Base-by-base conservation (phyloP, 225 moss, liverwort and hornwort genomes). In the Anthoceros angustus region DNA sequence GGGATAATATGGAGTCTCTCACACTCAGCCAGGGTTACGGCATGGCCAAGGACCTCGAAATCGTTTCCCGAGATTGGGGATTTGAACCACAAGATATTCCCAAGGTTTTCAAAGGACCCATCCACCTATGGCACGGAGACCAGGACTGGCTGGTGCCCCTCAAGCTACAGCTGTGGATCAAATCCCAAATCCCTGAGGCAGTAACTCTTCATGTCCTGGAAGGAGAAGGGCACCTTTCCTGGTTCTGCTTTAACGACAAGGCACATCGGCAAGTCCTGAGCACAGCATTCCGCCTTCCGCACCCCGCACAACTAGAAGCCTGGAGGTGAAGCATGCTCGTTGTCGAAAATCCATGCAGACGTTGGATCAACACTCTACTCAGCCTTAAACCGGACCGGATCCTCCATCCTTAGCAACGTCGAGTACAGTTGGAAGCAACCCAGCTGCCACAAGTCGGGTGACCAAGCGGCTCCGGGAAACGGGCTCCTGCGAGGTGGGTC, bases 61-160 rank as follows among this genome's bases (percentile, higher is more conserved):
- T 73, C 8, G 73, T 84, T 62, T 74, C 78, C 42, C 62, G 39
- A 42, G 42, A 71, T 60, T 81, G 84, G 84, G 84, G 77, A 0
- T 84, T 79, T 63, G 78, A 84, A 39, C 72, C 77, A 42, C 67
- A 78, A 24, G 84, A 84, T 24, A 79, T 84, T 63, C 68, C 63
- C 64, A 55, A 71, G 12, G 66, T 14, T 16, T 84, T 74, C 64
- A 39, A 68, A 42, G 84, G 84, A 45, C 66, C 72, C 2, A 42
- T 81, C 6, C 81, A 81, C 66, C 79, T 84, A 61, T 81, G 78
- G 41, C 69, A 72, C 0, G 84, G 84, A 0, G 84, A 79, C 26
- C 60, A 84, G 66, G 84, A 84, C 66, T 40, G 70, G 43, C 67
- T 79, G 62, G 84, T 84, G 40, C 79, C 84, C 62, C 60, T 77